Evolutionary conservation across 2,329 filamentous ascomycete species (phyloP).

Genomic region (Dactylella cylindrospora): DNA sequence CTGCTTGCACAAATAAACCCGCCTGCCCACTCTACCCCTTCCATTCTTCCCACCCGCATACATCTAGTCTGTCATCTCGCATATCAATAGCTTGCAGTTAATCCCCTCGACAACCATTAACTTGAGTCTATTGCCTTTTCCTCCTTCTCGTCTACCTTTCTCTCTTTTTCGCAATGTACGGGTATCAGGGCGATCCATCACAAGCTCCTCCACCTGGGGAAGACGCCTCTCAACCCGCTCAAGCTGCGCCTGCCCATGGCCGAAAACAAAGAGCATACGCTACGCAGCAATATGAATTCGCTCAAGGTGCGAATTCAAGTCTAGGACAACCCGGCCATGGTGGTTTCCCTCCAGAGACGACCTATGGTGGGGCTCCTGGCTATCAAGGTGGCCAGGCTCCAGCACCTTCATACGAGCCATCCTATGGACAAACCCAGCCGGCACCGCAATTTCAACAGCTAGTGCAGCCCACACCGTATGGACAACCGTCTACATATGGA

Average conservation of each 20-base stretch:
- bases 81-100: too few species aligned
- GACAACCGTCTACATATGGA: slow-evolving; percentile 10
- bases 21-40: too few species aligned
- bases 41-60: too few species aligned
- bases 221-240: slow-evolving; percentile 54
- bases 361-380: slow-evolving; percentile 54
- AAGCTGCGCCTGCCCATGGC: slow-evolving; percentile 57
- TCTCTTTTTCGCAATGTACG: slow-evolving; percentile 49
- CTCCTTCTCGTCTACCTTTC: slow-evolving; percentile 14
- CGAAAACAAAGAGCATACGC: slow-evolving; percentile 97
- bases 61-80: too few species aligned
- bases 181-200: slow-evolving; percentile 55
- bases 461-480: slow-evolving; percentile 18
- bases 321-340: slow-evolving; percentile 57
- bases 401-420: slow-evolving; percentile 54
- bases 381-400: slow-evolving; percentile 51
- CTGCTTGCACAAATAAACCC: too few species aligned
- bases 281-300: slow-evolving; percentile 90
- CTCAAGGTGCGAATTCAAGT: slow-evolving; percentile 77
- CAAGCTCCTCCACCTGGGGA: slow-evolving; percentile 52
- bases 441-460: slow-evolving; percentile 51
- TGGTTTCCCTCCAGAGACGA: slow-evolving; percentile 57
- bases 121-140: too few species aligned
- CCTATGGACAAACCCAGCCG: slow-evolving; percentile 53
- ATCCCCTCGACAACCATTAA: too few species aligned